Base-by-base conservation (phyloP, 2,329 filamentous ascomycete species). In the Pezicula rhizophila region DNA sequence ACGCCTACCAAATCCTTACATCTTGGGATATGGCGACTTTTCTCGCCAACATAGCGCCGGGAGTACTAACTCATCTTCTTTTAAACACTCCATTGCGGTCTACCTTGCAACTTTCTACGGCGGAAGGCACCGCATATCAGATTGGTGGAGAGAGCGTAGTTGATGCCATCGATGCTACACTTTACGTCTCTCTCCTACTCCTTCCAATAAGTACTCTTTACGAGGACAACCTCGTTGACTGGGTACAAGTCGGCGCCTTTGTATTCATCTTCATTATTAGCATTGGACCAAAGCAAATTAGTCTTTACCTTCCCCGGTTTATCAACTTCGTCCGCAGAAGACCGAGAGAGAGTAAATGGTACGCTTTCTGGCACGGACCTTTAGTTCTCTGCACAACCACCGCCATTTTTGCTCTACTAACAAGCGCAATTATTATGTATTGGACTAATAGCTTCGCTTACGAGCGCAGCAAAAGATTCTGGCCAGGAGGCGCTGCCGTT, bases 271-370 rank as follows among this genome's bases (percentile, higher is more conserved):
- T 60, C 33, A 46, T 58, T 40, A 45, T 55, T 33, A 53, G 53
- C 35, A 50, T 60, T 14, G 60, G 60, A 2, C 58, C 58, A 34
- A 57, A 51, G 45, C 57, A 60, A 18, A 62, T 63, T 23, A 54
- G 54, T 8, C 57, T 56, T 25, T 62, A 61, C 42, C 52, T 56
- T 26, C 56, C 56, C 26, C 45, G 57, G 43, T 18, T 58, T 18
- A 25, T 59, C 2, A 61, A 58, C 37, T 43, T 59, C 31, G 25
- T 53, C 14, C 54, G 60, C 3, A 51, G 53, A 17, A 56, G 56
- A 41, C 46, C 47, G 35, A 20, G 50, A 20, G 40, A 42, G 18
- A 42, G 20, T 25, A 42, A 15, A 42, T 42, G 40, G 52, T 14
- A 46, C 53, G 28, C 52, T 55, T 10, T 42, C 12, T 61, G 57